phyloP scores from a whole-genome alignment of 495 filamentous ascomycete species.

The Tuber indicum region DNA sequence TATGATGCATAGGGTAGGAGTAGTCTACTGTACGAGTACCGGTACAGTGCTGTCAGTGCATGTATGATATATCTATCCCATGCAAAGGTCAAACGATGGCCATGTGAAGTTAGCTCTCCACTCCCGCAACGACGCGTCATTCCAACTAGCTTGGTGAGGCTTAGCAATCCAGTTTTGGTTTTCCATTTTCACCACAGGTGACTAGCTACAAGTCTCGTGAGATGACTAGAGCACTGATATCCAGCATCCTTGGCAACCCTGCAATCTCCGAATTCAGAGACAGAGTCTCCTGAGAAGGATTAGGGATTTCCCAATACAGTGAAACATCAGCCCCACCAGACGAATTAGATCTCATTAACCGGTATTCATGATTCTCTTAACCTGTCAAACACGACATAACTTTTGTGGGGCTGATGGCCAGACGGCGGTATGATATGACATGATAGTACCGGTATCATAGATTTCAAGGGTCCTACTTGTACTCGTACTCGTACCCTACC shows the following conservation, averaged over 20 bases:
- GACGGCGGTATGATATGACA: background rate
- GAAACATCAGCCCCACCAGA: too few relatives aligned
- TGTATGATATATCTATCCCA: too few relatives aligned
- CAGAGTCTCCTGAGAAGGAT: background rate
- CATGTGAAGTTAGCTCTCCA: background rate
- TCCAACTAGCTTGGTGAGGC: background rate
- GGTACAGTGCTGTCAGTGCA: too few relatives aligned
- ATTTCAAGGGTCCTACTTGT: background rate
- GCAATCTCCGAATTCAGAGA: background rate
- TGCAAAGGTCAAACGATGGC: background rate
- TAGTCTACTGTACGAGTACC: too few relatives aligned
- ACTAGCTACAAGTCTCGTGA: background rate
- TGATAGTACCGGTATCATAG: too few relatives aligned
- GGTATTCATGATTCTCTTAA: background rate
- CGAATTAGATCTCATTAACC: background rate
- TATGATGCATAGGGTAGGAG: background rate
- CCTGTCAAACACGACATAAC: background rate
- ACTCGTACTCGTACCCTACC: too few relatives aligned
- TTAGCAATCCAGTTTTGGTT: background rate
- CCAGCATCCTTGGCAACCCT: too few relatives aligned
- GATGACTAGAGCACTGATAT: background rate
- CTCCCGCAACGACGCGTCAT: background rate
- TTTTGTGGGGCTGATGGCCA: too few relatives aligned
- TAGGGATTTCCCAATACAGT: background rate
- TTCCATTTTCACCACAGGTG: background rate